Evolutionary conservation across 106 monocot species (phyloP), one percentile per base, ranked within the genome.

Genomic region (Dioscorea dumetorum): DNA sequence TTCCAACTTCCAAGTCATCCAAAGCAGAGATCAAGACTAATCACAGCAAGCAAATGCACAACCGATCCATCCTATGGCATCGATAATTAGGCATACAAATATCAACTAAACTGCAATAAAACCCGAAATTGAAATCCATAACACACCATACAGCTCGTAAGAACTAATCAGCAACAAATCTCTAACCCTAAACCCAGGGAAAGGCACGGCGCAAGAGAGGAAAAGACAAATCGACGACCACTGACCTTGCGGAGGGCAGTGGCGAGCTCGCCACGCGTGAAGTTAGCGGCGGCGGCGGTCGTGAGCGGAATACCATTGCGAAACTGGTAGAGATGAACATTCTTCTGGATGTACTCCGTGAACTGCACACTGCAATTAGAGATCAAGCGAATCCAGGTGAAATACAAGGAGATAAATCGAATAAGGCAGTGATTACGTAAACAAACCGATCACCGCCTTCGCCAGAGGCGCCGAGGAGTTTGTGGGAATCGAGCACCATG

Each of bases 341-440:
- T 95, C 82, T 95, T 95, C 77, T 95, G 95, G 60, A 95, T 88
- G 78, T 72, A 95, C 74, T 95, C 95, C 17, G 91, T 95, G 77
- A 95, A 95, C 86, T 95, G 95, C 35, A 88, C 95, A 72, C 95
- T 95, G 73, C 48, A 35, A 67, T 57, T 22, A 66, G 33, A 19
- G n/a, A 19, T 12, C 58, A 21, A 56, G 57, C 22, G 10, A 61
- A 35, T 75, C 79, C 70, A 21, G 28, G 70, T 28, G 2, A 52
- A 68, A 21, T 63, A 35, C 16, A 67, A 12, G 20, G 12, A 33
- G 8, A 0, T 0, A 19, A 18, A 53, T 24, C 13, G 53, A 19
- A 28, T n/a, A 20, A 24, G 18, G 35, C 0, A 57, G 32, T 22
- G n/a, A 16, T 51, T 16, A 7, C 33, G 17, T 19, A 16, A 51